Evolutionary conservation across 495 filamentous ascomycete species (phyloP), one percentile per base, ranked within the genome.

Genomic region (Durotheca rogersii): DNA sequence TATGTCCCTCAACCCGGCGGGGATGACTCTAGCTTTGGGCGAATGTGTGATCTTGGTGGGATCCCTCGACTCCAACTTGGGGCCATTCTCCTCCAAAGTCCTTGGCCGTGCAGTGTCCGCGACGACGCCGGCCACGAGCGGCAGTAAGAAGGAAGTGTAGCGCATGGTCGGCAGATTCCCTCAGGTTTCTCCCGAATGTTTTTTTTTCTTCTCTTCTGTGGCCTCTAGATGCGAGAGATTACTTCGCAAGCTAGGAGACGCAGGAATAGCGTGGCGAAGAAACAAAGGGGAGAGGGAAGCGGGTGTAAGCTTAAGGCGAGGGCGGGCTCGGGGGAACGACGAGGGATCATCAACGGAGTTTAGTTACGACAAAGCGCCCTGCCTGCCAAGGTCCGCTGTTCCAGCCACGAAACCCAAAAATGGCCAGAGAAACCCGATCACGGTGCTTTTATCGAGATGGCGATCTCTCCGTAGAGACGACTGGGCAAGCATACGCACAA

Each of bases 301-400:
- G 19, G n/a, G 15, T 10, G 11, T n/a, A 42, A 31, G 4, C 36
- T 27, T 18, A 14, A 27, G 1, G 40, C 12, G 15, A 14, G 16
- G 32, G 25, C 10, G 16, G 10, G 18, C 12, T 16, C 6, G 16
- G 16, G 17, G 29, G 41, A 20, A 31, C 10, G 1, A 30, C 16
- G 44, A 32, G 17, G 9, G 7, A 18, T 29, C 43, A 36, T 35
- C 41, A 16, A 44, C 30, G 34, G 44, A 49, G 43, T 17, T 41
- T 18, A 32, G 39, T 23, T 41, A 50, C 29, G 29, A 49, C 45
- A 38, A 49, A 41, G 37, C 29, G 41, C 17, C 15, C 20, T 41
- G 27, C 29, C 45, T 37, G 55, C 56, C 56, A 53, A 59, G 49
- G 38, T 35, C 39, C 18, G 35, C 41, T 41, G 49, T 59, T 53